Base-by-base conservation (phyloP, 2,329 filamentous ascomycete species). In the Fusarium globosum region DNA sequence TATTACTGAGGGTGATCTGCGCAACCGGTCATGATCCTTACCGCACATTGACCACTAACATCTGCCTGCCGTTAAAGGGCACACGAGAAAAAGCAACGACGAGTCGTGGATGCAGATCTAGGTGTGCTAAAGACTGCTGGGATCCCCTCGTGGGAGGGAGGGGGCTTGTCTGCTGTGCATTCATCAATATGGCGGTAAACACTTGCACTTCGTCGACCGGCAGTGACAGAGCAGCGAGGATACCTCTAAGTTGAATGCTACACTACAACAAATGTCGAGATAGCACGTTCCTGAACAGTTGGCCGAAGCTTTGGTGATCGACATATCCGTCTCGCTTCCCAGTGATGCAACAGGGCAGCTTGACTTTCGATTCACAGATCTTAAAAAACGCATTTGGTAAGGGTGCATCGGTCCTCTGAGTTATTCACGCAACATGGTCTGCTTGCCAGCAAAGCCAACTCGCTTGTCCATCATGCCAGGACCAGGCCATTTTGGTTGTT, bases 271-370 rank as follows among this genome's bases (percentile, higher is more conserved):
- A 28, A 53, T 61, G 45, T 76, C 52, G 60, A 67, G 26, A 59
- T 61, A 63, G 55, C 58, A 68, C 45, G 56, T 58, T 59, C 62
- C 35, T 74, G 67, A 65, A 59, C 71, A 74, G 67, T 64, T 74
- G 71, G 71, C 67, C 67, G 71, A 65, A 71, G 71, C 71, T 71
- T 72, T 52, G 28, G 48, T 68, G 71, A 73, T 74, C 71, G 71
- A 67, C 71, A 63, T 71, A 60, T 59, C 70, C 70, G 66, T 61
- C 67, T 73, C 70, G 65, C 61, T 73, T 60, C 65, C 28, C 61
- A 53, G 58, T 46, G 36, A 35, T 72, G 58, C 53, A 55, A 57
- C 68, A 59, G 55, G 57, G 69, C 60, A 60, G 26, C 69, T 43
- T 21, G 59, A 65, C 52, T 48, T 53, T 55, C 45, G 53, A 61